Conservation (phyloP, 768 basidiomycete species). For the Rhizopogon rudus region DNA sequence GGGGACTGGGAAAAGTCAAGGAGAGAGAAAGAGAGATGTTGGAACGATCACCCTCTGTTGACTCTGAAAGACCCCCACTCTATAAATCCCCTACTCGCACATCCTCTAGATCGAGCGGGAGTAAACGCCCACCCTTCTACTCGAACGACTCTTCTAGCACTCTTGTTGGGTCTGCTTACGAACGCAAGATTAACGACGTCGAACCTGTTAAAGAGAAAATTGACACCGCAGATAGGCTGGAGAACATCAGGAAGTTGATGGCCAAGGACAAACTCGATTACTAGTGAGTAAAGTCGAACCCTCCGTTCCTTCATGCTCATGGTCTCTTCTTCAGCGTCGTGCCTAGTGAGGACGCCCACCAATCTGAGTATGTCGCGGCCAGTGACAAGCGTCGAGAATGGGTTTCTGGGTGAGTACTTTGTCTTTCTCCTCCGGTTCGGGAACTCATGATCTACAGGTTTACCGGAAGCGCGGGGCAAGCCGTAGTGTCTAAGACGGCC, state of each 20-base stretch:
- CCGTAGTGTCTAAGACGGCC: constrained; percentile 56
- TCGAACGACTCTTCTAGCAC: constrained; percentile 68
- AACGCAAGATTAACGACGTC: constrained; percentile 64
- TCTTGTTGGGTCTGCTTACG: constrained; percentile 67
- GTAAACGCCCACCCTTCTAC: constrained; percentile 36
- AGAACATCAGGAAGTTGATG: constrained; percentile 64
- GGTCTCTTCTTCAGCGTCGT: constrained; percentile 45
- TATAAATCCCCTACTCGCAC: constrained; percentile 29
- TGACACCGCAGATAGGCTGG: constrained; percentile 57
- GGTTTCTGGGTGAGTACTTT: constrained; percentile 61
- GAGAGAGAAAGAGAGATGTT: constrained; percentile 35
- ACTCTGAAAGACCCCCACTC: constrained; percentile 30
- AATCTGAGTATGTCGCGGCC: constrained; percentile 74
- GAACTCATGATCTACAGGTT: constrained; percentile 38
- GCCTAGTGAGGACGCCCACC: constrained; percentile 79
- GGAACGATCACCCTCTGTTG: constrained; percentile 27
- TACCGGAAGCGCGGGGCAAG: constrained; percentile 64
- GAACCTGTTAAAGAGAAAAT: constrained; percentile 47
- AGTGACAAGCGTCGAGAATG: constrained; percentile 77
- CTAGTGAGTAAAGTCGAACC: constrained; percentile 48
- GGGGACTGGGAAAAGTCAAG: constrained; percentile 57
- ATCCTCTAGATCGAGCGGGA: constrained; percentile 36
- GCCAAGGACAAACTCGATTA: constrained; percentile 63
- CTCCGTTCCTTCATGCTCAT: constrained; percentile 5
- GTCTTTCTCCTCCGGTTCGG: constrained; percentile 22